phyloP scores from a whole-genome alignment of 306 rosid genomes.

The Glycyrrhiza uralensis region DNA sequence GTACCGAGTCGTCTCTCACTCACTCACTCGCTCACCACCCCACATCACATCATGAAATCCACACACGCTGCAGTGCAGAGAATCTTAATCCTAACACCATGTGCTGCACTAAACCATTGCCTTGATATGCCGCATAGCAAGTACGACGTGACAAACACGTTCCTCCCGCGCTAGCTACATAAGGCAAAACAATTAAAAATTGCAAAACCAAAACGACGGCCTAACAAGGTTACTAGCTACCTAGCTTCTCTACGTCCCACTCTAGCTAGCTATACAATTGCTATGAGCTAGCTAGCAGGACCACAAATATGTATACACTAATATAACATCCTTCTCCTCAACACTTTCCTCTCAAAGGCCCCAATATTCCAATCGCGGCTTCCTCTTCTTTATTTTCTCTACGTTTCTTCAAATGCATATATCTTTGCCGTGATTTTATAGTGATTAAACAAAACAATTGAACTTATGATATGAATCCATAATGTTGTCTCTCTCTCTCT shows the following conservation, averaged over 20 bases:
- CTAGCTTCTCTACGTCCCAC: conserved; percentile 2
- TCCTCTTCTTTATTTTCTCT: background rate
- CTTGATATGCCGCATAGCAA: conserved; percentile 20
- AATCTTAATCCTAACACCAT: conserved; percentile 21
- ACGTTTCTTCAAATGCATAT: too few species aligned
- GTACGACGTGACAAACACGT: conserved; percentile 45
- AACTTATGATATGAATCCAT: background rate
- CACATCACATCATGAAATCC: conserved; percentile 30
- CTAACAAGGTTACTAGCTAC: background rate
- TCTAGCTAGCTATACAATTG: too few species aligned
- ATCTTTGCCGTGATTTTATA: background rate
- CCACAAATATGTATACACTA: conserved; percentile 4
- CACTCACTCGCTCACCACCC: background rate
- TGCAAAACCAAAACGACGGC: conserved; percentile 5
- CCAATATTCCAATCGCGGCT: too few species aligned
- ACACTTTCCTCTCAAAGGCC: background rate
- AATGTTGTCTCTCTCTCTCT: too few species aligned
- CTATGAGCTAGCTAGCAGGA: background rate
- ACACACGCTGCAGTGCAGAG: conserved; percentile 5
- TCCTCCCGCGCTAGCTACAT: conserved; percentile 22
- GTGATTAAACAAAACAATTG: background rate
- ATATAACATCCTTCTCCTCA: background rate
- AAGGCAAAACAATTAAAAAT: background rate
- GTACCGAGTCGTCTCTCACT: background rate
- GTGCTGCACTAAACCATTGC: conserved; percentile 33